phyloP scores from a whole-genome alignment of 2,329 filamentous ascomycete species.

The Ophiostoma ulmi region DNA sequence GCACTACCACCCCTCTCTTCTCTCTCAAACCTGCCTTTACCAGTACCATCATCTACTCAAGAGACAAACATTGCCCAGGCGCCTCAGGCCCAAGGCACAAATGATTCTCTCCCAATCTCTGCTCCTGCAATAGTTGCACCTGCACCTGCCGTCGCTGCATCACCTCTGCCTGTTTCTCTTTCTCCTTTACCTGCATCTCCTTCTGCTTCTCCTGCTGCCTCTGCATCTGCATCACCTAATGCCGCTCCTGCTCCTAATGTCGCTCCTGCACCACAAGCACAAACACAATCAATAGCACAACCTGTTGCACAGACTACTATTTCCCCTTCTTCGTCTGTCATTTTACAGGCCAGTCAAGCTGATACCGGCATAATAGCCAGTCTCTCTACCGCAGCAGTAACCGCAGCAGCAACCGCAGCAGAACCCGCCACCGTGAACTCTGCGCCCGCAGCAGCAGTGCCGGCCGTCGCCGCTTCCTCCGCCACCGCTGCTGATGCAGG shows the following conservation, averaged over 20 bases:
- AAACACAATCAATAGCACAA: constrained; percentile 18
- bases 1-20: background rate
- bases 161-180: background rate
- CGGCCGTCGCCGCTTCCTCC: background rate
- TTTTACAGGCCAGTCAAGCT: constrained; percentile 36
- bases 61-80: background rate
- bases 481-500: background rate
- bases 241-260: constrained; percentile 20
- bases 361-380: constrained; percentile 34
- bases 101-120: background rate
- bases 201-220: background rate
- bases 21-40: background rate
- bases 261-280: constrained; percentile 20
- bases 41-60: background rate
- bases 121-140: background rate
- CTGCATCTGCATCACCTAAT: background rate
- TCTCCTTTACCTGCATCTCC: background rate
- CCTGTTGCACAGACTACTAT: constrained; percentile 23
- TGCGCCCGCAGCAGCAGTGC: constrained; percentile 19
- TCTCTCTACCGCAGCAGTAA: constrained; percentile 26
- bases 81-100: background rate
- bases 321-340: constrained; percentile 14
- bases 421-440: constrained; percentile 2
- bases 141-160: background rate
- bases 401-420: constrained; percentile 17